A percentile compares a stretch with the other conserved stretches of the same genome.
Conservation (phyloP, 2,329 filamentous ascomycete species). For the Samsoniella hepiali region DNA sequence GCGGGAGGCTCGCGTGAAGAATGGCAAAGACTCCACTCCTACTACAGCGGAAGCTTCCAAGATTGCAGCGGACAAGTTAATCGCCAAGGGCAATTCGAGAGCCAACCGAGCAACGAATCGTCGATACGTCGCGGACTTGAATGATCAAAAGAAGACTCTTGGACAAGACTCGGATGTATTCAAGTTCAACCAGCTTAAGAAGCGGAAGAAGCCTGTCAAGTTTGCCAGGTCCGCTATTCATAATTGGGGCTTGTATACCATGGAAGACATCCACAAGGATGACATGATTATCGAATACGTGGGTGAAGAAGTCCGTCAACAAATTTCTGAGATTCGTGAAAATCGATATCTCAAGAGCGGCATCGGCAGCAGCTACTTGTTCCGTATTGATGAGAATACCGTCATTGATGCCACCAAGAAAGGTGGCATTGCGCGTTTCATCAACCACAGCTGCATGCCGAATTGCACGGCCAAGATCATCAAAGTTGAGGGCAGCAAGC, state of each 20-base stretch:
- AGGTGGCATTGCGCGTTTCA: slow-evolving; percentile 95
- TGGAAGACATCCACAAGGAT: slow-evolving; percentile 94
- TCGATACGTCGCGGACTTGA: slow-evolving; percentile 88
- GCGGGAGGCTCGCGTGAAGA: slow-evolving; percentile 74
- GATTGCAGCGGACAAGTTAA: slow-evolving; percentile 73
- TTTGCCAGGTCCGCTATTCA: slow-evolving; percentile 97
- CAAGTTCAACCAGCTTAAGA: slow-evolving; percentile 98
- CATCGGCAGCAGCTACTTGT: slow-evolving; percentile 95
- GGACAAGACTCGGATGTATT: slow-evolving; percentile 85
- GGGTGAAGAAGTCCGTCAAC: slow-evolving; percentile 93
- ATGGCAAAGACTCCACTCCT: slow-evolving; percentile 60
- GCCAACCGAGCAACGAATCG: slow-evolving; percentile 95
- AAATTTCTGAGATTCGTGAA: slow-evolving; percentile 95
- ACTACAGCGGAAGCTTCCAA: slow-evolving; percentile 68
- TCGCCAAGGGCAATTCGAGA: slow-evolving; percentile 84
- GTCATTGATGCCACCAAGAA: slow-evolving; percentile 98
- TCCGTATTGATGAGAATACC: slow-evolving; percentile 96
- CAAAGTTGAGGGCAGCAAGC: slow-evolving; percentile 94
- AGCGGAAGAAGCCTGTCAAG: slow-evolving; percentile 97
- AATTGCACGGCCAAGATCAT: slow-evolving; percentile 99
- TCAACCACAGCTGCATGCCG: slow-evolving; percentile 97
- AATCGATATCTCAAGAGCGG: slow-evolving; percentile 90
- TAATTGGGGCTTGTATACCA: slow-evolving; percentile 96
- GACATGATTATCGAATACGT: slow-evolving; percentile 99
- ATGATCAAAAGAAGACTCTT: slow-evolving; percentile 85